A percentile compares a stretch with the other conserved stretches of the same genome.
Conservation (phyloP, 148 eudicot species). For the Silene latifolia region DNA sequence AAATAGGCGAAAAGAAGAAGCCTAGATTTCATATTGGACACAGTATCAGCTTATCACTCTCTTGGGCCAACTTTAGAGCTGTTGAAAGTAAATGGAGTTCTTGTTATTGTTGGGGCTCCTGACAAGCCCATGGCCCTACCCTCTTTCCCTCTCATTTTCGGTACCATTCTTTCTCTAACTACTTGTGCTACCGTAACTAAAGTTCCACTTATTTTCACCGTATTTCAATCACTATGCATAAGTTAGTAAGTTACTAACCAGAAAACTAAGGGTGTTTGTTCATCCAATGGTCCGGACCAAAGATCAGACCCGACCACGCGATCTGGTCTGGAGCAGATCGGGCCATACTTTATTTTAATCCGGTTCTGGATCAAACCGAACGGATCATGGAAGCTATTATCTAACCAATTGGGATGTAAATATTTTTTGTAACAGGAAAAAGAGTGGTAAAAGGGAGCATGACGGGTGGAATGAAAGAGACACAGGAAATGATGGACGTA, state of each 20-base stretch:
- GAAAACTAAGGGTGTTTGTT: no score
- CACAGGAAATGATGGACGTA: constrained; percentile 80
- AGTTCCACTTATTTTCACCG: no score
- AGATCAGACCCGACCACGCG: no score
- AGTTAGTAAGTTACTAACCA: no score
- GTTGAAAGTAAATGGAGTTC: constrained; percentile 69
- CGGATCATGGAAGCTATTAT: no score
- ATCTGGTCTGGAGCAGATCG: no score
- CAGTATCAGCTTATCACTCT: constrained; percentile 77
- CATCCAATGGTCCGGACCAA: no score
- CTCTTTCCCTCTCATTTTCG: constrained; percentile 75
- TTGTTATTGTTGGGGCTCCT: constrained; percentile 80
- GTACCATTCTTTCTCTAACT: constrained; percentile 18
- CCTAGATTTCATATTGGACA: constrained; percentile 71
- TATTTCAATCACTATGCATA: no score
- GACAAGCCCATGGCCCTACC: constrained; percentile 86
- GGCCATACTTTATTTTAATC: no score
- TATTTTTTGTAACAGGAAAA: constrained; percentile 37
- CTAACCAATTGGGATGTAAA: no score
- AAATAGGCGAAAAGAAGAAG: constrained; percentile 52
- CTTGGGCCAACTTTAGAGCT: constrained; percentile 70
- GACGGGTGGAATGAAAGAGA: constrained; percentile 72
- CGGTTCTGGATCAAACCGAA: no score
- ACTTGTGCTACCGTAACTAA: no score
- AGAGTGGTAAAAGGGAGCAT: constrained; percentile 76